Conservation (phyloP, 192 early-diverging fungal species). For the Radiomyces spectabilis region DNA sequence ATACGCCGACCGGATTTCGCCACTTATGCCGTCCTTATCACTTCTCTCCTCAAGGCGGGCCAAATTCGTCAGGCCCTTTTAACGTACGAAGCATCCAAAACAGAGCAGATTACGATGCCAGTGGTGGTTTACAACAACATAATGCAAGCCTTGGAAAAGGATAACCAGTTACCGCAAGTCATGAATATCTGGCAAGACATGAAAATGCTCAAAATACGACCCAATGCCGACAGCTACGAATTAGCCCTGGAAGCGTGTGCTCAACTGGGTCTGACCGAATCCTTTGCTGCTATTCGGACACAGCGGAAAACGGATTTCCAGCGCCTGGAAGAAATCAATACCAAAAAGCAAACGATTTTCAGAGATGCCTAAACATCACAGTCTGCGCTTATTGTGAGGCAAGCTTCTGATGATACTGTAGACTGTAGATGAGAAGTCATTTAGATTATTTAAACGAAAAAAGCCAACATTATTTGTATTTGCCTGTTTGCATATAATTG, state of each 20-base stretch:
- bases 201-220: constrained; percentile 2
- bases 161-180: constrained; percentile 1
- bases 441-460: no score
- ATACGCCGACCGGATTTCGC: constrained; percentile 12
- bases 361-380: no score
- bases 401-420: no score
- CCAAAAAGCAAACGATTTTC: no score
- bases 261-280: constrained; percentile 9
- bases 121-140: constrained; percentile 2
- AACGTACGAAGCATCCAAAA: constrained; percentile 8
- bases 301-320: constrained; percentile 9
- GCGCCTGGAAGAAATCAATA: constrained; percentile 4
- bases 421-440: no score
- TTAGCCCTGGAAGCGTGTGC: constrained; percentile 18
- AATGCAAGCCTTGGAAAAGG: neutral
- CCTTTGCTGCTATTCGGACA: neutral
- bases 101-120: neutral
- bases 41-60: neutral
- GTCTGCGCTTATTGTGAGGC: no score
- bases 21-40: constrained; percentile 24
- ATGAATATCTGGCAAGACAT: constrained; percentile 23
- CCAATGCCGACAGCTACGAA: constrained; percentile 8
- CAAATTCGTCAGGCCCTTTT: constrained; percentile 5
- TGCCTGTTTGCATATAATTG: no score
- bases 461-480: no score